Conservation (phyloP, 106 monocot species). For the Dendrobium huoshanense region DNA sequence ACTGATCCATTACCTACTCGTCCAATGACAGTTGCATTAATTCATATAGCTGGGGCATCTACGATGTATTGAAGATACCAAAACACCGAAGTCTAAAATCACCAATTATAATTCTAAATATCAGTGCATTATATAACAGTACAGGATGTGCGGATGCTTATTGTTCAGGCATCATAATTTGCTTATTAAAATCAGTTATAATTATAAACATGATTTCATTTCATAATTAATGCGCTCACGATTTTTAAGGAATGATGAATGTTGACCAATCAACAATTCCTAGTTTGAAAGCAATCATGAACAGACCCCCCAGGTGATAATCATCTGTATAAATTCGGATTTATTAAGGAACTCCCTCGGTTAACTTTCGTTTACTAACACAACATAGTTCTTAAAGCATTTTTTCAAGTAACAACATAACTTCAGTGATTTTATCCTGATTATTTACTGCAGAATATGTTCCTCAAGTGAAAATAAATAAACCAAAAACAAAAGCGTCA, state of each 20-base stretch:
- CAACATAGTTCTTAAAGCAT: neutral
- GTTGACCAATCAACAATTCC: neutral
- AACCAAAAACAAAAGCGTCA: neutral
- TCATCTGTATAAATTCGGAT: neutral
- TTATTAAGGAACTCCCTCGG: neutral
- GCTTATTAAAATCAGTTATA: neutral
- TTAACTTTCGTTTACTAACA: neutral
- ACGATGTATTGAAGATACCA: neutral
- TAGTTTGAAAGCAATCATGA: neutral
- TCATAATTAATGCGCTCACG: neutral
- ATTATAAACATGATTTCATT: neutral
- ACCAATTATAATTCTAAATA: too few relatives aligned
- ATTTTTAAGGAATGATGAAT: neutral
- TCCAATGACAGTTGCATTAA: neutral
- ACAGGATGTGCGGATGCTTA: neutral
- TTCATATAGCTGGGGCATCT: neutral
- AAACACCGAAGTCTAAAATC: neutral
- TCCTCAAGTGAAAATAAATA: neutral
- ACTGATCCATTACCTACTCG: neutral
- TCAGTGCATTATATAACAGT: neutral
- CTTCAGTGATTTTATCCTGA: neutral
- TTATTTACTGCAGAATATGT: neutral
- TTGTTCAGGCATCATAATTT: neutral
- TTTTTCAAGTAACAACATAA: neutral
- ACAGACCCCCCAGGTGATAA: neutral